A percentile compares a stretch with the other conserved stretches of the same genome.
Conservation (phyloP, 768 basidiomycete genomes). For the Lactarius sp. region DNA sequence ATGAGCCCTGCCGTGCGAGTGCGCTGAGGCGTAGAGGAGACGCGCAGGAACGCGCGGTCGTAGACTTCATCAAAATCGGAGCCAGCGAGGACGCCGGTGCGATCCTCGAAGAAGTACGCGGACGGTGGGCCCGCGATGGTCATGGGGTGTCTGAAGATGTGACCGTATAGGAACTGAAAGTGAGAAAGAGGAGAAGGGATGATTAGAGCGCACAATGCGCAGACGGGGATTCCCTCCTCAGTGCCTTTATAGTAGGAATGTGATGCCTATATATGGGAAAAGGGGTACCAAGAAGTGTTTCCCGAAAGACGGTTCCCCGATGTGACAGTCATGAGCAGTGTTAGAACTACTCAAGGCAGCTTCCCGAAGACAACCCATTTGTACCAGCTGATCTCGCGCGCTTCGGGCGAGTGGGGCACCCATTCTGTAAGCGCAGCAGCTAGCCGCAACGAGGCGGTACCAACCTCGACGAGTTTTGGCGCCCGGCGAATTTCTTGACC, state of each 20-base stretch:
- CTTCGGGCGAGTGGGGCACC: slow-evolving; percentile 12
- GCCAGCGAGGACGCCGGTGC: slow-evolving; percentile 48
- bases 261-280: not conserved
- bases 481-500: not conserved
- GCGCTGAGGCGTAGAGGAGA: slow-evolving; percentile 43
- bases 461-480: not conserved
- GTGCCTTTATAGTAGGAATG: slow-evolving; percentile 17
- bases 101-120: slow-evolving; percentile 61
- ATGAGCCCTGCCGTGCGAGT: slow-evolving; percentile 36
- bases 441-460: slow-evolving; percentile 2
- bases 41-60: slow-evolving; percentile 66
- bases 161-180: not conserved
- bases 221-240: not conserved
- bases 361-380: slow-evolving; percentile 15
- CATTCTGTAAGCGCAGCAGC: slow-evolving; percentile 9
- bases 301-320: slow-evolving; percentile 10
- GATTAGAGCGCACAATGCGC: not conserved
- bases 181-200: not conserved
- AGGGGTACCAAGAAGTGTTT: slow-evolving; percentile 8
- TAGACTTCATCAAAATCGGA: slow-evolving; percentile 77
- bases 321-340: slow-evolving; percentile 9
- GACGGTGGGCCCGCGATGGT: slow-evolving; percentile 25
- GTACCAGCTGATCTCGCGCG: slow-evolving; percentile 11
- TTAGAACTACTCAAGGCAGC: slow-evolving; percentile 5
- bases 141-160: slow-evolving; percentile 10